Evolutionary conservation across 345 rosid species (phyloP).

Genomic region (Ceriops tagal): DNA sequence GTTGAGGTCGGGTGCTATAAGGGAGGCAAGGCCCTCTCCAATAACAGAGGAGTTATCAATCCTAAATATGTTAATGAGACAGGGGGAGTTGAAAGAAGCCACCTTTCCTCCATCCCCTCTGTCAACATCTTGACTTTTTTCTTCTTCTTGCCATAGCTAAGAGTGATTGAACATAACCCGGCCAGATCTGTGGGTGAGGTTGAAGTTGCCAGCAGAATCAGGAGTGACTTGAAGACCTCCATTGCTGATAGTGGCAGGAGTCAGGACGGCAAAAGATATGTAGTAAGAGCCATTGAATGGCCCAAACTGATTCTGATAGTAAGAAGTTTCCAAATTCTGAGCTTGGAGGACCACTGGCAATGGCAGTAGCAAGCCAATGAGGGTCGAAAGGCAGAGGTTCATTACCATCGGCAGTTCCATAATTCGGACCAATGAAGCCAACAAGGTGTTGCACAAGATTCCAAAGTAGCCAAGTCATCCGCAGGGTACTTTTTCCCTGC

Average conservation of each 20-base stretch:
- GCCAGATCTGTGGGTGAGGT: constrained; percentile 36
- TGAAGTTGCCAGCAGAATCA: constrained; percentile 31
- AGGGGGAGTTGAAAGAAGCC: constrained; percentile 54
- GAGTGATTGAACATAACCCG: constrained; percentile 30
- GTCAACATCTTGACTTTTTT: background rate
- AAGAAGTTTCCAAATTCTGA: background rate
- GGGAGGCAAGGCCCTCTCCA: constrained; percentile 51
- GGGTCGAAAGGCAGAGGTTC: background rate
- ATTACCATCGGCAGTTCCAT: background rate
- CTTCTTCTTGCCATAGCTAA: constrained; percentile 35
- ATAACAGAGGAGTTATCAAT: constrained; percentile 11
- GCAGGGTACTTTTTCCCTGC: no score
- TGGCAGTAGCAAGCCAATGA: background rate
- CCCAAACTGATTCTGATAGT: constrained; percentile 18
- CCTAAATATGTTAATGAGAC: constrained; percentile 41
- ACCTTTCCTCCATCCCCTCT: background rate
- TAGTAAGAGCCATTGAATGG: constrained; percentile 30
- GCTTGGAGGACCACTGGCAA: background rate
- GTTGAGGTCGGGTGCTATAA: constrained; percentile 38
- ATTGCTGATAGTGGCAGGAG: constrained; percentile 33
- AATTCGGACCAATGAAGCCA: background rate
- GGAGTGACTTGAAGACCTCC: constrained; percentile 52
- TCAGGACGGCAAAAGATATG: constrained; percentile 6
- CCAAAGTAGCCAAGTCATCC: no score
- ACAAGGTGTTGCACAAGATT: no score